Percentiles rank a stretch among this genome's conserved stretches.
Evolutionary conservation across 371 early-diverging fungal species (phyloP).

Genomic region (Synchytrium microbalum): DNA sequence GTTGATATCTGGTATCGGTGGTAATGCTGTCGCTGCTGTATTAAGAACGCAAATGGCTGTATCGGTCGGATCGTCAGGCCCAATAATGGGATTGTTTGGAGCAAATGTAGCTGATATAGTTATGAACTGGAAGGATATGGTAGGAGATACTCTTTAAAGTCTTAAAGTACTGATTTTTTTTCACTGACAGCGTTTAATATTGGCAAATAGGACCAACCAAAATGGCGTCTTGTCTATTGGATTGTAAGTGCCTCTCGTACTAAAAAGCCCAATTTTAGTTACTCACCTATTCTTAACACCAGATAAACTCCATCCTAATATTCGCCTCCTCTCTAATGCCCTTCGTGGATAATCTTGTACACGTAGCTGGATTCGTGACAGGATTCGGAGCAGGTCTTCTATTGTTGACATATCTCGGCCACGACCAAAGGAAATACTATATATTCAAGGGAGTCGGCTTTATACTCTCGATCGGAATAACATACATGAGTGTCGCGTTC

Average conservation of each 20-base stretch:
- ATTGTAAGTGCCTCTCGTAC: too few relatives aligned
- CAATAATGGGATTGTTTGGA: neutral
- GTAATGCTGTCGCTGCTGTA: neutral
- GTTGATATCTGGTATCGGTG: neutral
- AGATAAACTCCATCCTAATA: neutral
- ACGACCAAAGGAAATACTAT: neutral
- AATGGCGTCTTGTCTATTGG: neutral
- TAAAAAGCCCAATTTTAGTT: too few relatives aligned
- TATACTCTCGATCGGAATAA: neutral
- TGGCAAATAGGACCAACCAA: neutral
- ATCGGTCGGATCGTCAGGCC: slow-evolving; percentile 1
- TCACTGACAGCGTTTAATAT: too few relatives aligned
- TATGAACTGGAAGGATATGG: neutral
- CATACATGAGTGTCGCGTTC: neutral
- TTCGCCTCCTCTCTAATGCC: neutral
- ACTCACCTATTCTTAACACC: too few relatives aligned
- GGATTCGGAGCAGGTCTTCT: neutral
- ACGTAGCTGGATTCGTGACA: neutral
- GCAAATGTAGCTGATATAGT: neutral
- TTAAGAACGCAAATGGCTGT: neutral
- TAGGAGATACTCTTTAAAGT: too few relatives aligned
- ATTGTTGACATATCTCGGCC: neutral
- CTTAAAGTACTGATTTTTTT: too few relatives aligned
- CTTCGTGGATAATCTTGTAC: slow-evolving; percentile 3
- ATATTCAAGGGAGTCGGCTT: neutral